Evolutionary conservation across 1,139 yeast species (phyloP).

Genomic region (Yamadazyma dushanensis): DNA sequence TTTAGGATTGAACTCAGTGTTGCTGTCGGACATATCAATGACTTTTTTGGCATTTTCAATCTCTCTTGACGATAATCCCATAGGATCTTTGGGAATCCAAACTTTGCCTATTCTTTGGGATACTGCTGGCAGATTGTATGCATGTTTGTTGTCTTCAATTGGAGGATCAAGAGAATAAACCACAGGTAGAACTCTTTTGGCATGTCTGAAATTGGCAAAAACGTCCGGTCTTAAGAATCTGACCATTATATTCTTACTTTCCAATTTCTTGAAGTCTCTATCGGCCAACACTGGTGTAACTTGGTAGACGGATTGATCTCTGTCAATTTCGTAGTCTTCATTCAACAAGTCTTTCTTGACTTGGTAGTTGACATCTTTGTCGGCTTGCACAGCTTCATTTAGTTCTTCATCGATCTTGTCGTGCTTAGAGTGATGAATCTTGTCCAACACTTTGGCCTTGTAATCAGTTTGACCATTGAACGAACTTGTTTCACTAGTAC

Average conservation of each 20-base stretch:
- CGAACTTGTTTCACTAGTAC: slow-evolving; percentile 63
- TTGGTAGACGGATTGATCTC: slow-evolving; percentile 14
- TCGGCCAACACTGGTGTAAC: slow-evolving; percentile 56
- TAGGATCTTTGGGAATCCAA: slow-evolving; percentile 87
- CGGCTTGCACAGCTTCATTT: slow-evolving; percentile 17
- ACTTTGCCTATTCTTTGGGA: slow-evolving; percentile 64
- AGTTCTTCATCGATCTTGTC: slow-evolving; percentile 19
- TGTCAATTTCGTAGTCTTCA: slow-evolving; percentile 18
- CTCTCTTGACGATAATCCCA: slow-evolving; percentile 70
- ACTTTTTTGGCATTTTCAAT: slow-evolving; percentile 49
- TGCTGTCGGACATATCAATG: slow-evolving; percentile 59
- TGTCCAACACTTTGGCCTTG: slow-evolving; percentile 30
- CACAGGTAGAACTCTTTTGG: slow-evolving; percentile 56
- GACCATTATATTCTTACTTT: slow-evolving; percentile 32
- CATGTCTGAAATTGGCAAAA: slow-evolving; percentile 56
- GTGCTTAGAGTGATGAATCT: slow-evolving; percentile 6
- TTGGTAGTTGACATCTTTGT: slow-evolving; percentile 17
- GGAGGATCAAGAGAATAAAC: slow-evolving; percentile 34
- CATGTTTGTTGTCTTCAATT: slow-evolving; percentile 33
- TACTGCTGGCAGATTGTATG: slow-evolving; percentile 73
- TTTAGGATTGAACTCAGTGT: slow-evolving; percentile 61
- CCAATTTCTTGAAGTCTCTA: slow-evolving; percentile 38
- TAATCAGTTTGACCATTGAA: slow-evolving; percentile 40
- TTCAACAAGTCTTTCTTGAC: slow-evolving; percentile 24
- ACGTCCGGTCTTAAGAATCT: slow-evolving; percentile 67